Evolutionary conservation across 2,329 filamentous ascomycete genomes (phyloP), one percentile per base, ranked within the genome.

Genomic region (Pseudogymnoascus sp.): DNA sequence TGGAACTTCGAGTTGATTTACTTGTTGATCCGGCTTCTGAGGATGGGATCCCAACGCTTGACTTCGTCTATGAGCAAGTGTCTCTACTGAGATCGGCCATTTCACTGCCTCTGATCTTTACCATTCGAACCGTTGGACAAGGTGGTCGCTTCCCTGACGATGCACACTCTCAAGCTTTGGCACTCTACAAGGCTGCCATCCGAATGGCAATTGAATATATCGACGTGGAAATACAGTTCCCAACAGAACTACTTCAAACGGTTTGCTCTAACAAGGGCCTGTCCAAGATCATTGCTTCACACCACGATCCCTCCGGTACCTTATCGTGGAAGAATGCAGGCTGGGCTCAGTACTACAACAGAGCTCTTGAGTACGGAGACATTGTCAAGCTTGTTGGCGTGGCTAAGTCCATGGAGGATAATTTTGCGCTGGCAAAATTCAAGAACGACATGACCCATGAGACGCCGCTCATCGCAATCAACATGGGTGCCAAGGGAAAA

Each of bases 321-420:
- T 79, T 97, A 16, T 93, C 90, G 1, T 99, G 94, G 94, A 86
- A 82, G 67, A 92, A 95, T 69, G 91, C 90, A n/a, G 91, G 90
- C 0, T 99, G 94, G 93, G 86, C 94, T 63, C 83, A 87, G 28
- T 88, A 86, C 76, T 97, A 96, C 80, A 97, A 97, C 76, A 86
- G 86, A 71, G 93, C 93, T 14, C 78, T 97, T 12, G 89, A 95
- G 72, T 90, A 91, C 70, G 94, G 93, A 59, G 92, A 97, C 72
- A 82, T 97, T 64, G 91, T 99, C 77, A 99, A 99, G 78, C 85
- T 99, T 40, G 88, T 97, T 5, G 94, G 94, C 42, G 81, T 89
- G 63, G 93, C 93, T 1, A 84, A 82, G 63, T 82, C 76, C 18
- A 79, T 93, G 53, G 85, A 92, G 65, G 92, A 97, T 76, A 99